phyloP scores from a whole-genome alignment of 108 stramenopile species.

The Bacterosira constricta region DNA sequence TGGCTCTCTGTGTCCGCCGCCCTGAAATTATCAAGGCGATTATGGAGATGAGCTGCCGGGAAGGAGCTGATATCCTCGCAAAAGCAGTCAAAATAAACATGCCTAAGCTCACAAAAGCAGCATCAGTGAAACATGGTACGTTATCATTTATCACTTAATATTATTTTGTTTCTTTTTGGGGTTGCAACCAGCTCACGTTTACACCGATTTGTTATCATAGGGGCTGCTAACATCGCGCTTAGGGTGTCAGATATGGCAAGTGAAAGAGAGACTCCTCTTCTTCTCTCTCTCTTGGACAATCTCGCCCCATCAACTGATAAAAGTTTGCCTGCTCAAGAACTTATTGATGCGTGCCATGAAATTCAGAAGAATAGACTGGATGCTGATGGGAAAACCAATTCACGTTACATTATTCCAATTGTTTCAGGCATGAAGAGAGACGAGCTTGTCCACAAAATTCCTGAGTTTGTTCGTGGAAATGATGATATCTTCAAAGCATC shows the following conservation, averaged over 20 bases:
- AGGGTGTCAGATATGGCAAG: slow-evolving; percentile 66
- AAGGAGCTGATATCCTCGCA: slow-evolving; percentile 75
- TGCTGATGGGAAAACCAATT: slow-evolving; percentile 67
- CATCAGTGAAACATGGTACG: slow-evolving; percentile 73
- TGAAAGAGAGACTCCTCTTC: slow-evolving; percentile 61
- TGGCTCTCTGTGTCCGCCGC: slow-evolving; percentile 80
- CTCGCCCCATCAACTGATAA: slow-evolving; percentile 65
- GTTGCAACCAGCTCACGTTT: not conserved
- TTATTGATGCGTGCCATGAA: slow-evolving; percentile 82
- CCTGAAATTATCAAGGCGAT: slow-evolving; percentile 80
- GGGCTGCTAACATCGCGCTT: slow-evolving; percentile 75
- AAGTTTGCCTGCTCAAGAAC: slow-evolving; percentile 60
- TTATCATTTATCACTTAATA: not conserved
- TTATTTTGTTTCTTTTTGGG: not conserved
- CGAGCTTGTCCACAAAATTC: slow-evolving; percentile 61
- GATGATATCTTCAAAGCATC: slow-evolving; percentile 76
- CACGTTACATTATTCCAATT: slow-evolving; percentile 81
- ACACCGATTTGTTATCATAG: slow-evolving; percentile 1
- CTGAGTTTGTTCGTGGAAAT: slow-evolving; percentile 75
- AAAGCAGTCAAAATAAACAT: slow-evolving; percentile 78
- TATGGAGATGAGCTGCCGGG: slow-evolving; percentile 61
- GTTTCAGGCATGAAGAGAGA: slow-evolving; percentile 70
- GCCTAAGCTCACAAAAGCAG: slow-evolving; percentile 81
- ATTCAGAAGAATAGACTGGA: slow-evolving; percentile 72
- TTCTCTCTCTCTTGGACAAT: slow-evolving; percentile 84